Percentiles rank a stretch among this genome's conserved stretches.
phyloP scores from a whole-genome alignment of 371 early-diverging fungal genomes.

The Mortierella sp. region DNA sequence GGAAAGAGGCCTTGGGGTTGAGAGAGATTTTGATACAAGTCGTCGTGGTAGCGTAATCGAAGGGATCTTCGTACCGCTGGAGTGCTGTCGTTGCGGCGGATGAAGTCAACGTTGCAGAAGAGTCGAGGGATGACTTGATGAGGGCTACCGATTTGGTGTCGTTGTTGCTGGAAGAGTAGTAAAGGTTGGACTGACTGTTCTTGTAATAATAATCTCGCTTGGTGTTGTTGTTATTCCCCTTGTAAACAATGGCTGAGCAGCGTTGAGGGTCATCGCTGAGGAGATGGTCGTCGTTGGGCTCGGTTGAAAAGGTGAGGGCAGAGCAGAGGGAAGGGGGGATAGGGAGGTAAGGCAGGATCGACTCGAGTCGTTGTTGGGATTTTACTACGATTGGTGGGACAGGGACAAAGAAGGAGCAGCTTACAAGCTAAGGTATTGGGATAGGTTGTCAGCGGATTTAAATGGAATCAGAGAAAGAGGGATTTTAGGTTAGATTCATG shows the following conservation, averaged over 20 bases:
- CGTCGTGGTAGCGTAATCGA: background rate
- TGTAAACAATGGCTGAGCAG: background rate
- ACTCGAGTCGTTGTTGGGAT: constrained; percentile 29
- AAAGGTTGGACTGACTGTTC: background rate
- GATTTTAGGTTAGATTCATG: background rate
- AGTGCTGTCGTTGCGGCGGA: background rate
- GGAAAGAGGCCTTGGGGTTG: constrained; percentile 8
- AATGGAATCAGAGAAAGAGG: background rate
- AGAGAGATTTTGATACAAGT: constrained; percentile 21
- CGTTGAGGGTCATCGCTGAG: background rate
- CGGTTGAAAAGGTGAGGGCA: constrained; percentile 5
- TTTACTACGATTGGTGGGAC: constrained; percentile 33
- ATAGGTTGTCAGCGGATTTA: background rate
- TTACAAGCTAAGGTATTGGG: constrained; percentile 13
- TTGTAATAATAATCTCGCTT: constrained; percentile 2
- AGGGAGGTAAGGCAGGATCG: constrained; percentile 24
- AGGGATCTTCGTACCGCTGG: background rate
- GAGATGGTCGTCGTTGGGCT: background rate
- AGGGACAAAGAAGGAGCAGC: constrained; percentile 31
- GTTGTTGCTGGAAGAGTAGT: background rate
- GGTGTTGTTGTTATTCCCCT: background rate
- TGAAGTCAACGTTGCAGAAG: background rate
- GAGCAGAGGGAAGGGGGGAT: constrained; percentile 14
- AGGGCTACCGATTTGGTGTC: background rate
- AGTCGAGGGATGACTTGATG: background rate